A percentile compares a stretch with the other conserved stretches of the same genome.
Conservation (phyloP, 129 eudicot genomes). For the Flaveria linearis region DNA sequence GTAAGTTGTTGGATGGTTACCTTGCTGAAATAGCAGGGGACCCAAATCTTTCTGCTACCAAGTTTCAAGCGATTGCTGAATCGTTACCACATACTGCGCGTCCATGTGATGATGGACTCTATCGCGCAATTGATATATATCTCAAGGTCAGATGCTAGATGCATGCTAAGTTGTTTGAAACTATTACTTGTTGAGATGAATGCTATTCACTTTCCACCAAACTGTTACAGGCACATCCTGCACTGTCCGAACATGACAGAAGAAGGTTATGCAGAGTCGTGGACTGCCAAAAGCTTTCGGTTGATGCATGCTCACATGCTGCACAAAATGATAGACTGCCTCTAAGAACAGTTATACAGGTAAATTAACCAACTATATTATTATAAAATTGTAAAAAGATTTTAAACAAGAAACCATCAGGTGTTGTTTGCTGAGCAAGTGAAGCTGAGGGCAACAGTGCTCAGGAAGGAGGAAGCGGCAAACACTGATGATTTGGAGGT, state of each 20-base stretch:
- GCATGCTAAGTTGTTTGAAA: too few relatives aligned
- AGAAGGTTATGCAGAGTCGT: slow-evolving; percentile 71
- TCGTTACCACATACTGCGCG: slow-evolving; percentile 65
- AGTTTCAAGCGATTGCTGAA: slow-evolving; percentile 72
- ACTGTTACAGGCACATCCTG: slow-evolving; percentile 55
- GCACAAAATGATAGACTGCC: slow-evolving; percentile 86
- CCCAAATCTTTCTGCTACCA: slow-evolving; percentile 57
- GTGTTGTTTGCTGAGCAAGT: slow-evolving; percentile 64
- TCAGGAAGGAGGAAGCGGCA: slow-evolving; percentile 37
- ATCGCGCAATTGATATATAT: slow-evolving; percentile 79
- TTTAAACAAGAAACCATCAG: too few relatives aligned
- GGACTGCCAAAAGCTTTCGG: slow-evolving; percentile 71
- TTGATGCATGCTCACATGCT: slow-evolving; percentile 81
- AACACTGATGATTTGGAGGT: slow-evolving; percentile 31
- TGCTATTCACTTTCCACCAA: too few relatives aligned
- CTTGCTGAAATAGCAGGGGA: slow-evolving; percentile 86
- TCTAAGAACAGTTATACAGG: slow-evolving; percentile 69
- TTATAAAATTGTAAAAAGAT: too few relatives aligned
- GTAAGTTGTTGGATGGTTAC: slow-evolving; percentile 70
- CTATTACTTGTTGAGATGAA: too few relatives aligned
- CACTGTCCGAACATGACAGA: slow-evolving; percentile 65
- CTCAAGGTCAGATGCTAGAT: slow-evolving; percentile 53
- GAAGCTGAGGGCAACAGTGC: slow-evolving; percentile 54
- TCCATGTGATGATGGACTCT: slow-evolving; percentile 78
- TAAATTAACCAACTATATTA: slow-evolving; percentile 1